Base-by-base conservation (phyloP, 2,329 filamentous ascomycete genomes). In the Seiridium unicorne region DNA sequence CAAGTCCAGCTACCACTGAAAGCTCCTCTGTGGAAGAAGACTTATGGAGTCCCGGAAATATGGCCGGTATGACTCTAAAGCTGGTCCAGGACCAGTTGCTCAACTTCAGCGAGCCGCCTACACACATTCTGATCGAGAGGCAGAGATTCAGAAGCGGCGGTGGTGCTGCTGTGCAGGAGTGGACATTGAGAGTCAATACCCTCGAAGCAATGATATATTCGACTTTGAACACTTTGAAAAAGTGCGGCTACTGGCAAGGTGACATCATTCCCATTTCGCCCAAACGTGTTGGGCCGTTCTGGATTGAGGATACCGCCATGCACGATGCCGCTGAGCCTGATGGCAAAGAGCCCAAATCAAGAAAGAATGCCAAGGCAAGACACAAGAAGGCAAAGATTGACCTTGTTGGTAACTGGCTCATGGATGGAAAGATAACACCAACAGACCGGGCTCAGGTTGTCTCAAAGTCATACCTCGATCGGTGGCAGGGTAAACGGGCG, bases 151-250 rank as follows among this genome's bases (percentile, higher is more conserved):
- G 92, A 3, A 88, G 86, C 2, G 82, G 81, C n/a, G 84, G 89
- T 7, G 81, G 77, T 0, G 76, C 84, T 0, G 83, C 86, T 0
- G 86, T 96, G 1, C 84, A 88, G 61, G 91, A 96, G 74, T 96
- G 92, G 92, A 94, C 91, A 3, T 72, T 95, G 46, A 81, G 91
- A 1, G 91, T 96, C 7, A 94, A 94, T 65, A 88, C 90, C 68
- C 82, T 96, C 31, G 92, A 96, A 72, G 86, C 87, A 3, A 95
- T 95, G 87, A 75, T 96, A 0, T 90, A 93, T 78, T 89, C 89
- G 7, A 81, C 87, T 10, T 73, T 94, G 44, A 79, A 82, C 55
- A 84, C 87, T 0, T 69, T 91, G 53, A 74, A 74, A 51, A 71
- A 75, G 18, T 72, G 81, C 54, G 76, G 75, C 1, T 60, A 70